Base-by-base conservation (phyloP, 176 grass and related monocot species). In the Poa pratensis region DNA sequence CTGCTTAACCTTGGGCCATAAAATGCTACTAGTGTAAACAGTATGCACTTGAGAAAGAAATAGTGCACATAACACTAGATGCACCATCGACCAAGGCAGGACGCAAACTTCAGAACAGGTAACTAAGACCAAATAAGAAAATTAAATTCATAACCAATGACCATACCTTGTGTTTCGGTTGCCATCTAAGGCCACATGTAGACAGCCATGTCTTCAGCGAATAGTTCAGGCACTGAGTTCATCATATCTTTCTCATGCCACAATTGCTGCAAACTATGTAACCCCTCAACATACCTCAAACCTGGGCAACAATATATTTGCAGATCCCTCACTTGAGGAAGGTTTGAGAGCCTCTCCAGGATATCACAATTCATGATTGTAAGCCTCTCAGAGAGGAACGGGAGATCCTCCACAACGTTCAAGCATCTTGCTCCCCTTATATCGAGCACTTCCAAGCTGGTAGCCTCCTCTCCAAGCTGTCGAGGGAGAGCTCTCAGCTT, bases 401-500 rank as follows among this genome's bases (percentile, higher is more conserved):
- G 35, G 35, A 69, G 35, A 9, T 69, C 9, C 34, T 69, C 66
- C 66, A 69, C 18, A 8, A 20, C 66, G 35, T 42, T 69, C 66
- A 69, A 69, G 66, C 3, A 40, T 9, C 19, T 12, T 69, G 4
- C 1, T 35, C 0, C 1, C 8, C 0, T 22, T 40, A 69, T 9
- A 2, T 5, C 0, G 9, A 69, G 80, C 20, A 0, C 6, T 26
- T 87, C 18, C 30, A 87, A 60, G 5, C 39, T 34, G 4, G 40
- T 54, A 30, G 63, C 63, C 17, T 86, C 34, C 16, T 53, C 19
- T 13, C 37, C 52, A 6, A 90, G 46, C 13, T 50, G 42, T 64
- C 30, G 60, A n/a, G 78, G 88, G 20, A 87, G 73, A 67, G 51
- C 80, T 43, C 54, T 87, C 26, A 90, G 48, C 13, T 87, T 83